These are phyloP conservation scores for Alternaria triticina DNA, from an alignment of 2,329 filamentous ascomycete genomes.

Conservation along the genomic window DNA sequence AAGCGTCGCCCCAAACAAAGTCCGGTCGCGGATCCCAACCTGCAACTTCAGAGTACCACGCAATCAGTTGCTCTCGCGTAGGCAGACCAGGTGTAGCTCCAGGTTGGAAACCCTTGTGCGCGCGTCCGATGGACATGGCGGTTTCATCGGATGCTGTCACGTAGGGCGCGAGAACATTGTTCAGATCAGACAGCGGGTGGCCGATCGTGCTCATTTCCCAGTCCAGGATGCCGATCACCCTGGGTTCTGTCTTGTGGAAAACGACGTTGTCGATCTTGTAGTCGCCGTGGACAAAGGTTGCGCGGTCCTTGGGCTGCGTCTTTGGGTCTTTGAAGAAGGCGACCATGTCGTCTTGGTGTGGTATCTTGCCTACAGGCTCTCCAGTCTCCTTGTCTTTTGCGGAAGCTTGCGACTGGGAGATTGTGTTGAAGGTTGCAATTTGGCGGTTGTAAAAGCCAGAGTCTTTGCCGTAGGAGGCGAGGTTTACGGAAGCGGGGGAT, in stretches of 20 bases:
- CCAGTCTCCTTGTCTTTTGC: slow-evolving; percentile 79
- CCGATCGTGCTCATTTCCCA: slow-evolving; percentile 95
- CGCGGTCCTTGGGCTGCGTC: slow-evolving; percentile 77
- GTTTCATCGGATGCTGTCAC: slow-evolving; percentile 49
- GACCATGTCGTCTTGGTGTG: slow-evolving; percentile 81
- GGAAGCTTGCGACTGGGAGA: slow-evolving; percentile 78
- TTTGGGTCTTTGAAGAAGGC: slow-evolving; percentile 74
- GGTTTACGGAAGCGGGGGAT: slow-evolving; percentile 67
- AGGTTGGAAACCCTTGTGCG: slow-evolving; percentile 63
- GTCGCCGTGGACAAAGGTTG: slow-evolving; percentile 87
- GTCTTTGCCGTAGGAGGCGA: slow-evolving; percentile 75
- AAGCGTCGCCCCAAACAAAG: slow-evolving; percentile 69
- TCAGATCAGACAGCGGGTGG: slow-evolving; percentile 90
- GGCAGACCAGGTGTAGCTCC: slow-evolving; percentile 72
- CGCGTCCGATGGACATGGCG: slow-evolving; percentile 49
- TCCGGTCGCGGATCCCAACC: slow-evolving; percentile 73
- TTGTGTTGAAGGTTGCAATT: slow-evolving; percentile 79
- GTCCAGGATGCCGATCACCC: slow-evolving; percentile 92
- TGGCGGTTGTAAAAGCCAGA: slow-evolving; percentile 85
- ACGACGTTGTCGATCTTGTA: slow-evolving; percentile 77
- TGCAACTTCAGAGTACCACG: slow-evolving; percentile 71
- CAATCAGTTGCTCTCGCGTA: slow-evolving; percentile 62
- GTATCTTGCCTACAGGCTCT: slow-evolving; percentile 78
- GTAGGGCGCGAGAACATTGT: slow-evolving; percentile 70
- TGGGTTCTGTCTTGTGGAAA: slow-evolving; percentile 86